These are phyloP conservation scores for Whalleya microplaca DNA, from an alignment of 2,329 filamentous ascomycete species.

Conservation along the genomic window DNA sequence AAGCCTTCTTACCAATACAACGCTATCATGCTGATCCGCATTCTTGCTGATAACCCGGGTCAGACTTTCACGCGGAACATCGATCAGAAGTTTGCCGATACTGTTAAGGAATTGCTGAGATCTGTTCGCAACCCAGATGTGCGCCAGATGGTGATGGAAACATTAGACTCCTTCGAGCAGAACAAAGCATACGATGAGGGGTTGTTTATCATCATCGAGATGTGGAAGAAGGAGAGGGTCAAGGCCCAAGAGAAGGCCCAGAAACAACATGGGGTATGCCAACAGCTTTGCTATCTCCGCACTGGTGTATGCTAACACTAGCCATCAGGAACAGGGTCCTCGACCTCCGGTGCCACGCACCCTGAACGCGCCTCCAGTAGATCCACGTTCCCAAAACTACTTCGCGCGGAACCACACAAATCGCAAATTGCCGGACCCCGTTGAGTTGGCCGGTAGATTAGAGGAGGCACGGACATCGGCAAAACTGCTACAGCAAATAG, in stretches of 20 bases:
- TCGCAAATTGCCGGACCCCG: constrained; percentile 63
- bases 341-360: constrained; percentile 40
- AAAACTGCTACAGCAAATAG: constrained; percentile 87
- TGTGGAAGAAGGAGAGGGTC: constrained; percentile 90
- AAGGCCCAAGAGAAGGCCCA: constrained; percentile 62
- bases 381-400: constrained; percentile 58
- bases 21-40: constrained; percentile 91
- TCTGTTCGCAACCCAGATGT: constrained; percentile 74
- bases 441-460: constrained; percentile 80
- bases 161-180: constrained; percentile 75
- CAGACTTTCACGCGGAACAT: constrained; percentile 88
- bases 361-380: constrained; percentile 48
- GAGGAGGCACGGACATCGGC: constrained; percentile 91
- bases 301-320: constrained; percentile 15
- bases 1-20: constrained; percentile 85
- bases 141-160: constrained; percentile 85
- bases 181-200: constrained; percentile 76
- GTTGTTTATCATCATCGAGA: constrained; percentile 69
- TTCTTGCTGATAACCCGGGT: constrained; percentile 90
- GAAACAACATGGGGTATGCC: constrained; percentile 52
- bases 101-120: constrained; percentile 74
- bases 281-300: constrained; percentile 14
- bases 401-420: constrained; percentile 56
- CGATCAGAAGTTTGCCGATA: constrained; percentile 80
- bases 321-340: constrained; percentile 29